These are phyloP conservation scores for Fallopia convolvulus DNA, from an alignment of 148 eudicot species.

Conservation along the genomic window DNA sequence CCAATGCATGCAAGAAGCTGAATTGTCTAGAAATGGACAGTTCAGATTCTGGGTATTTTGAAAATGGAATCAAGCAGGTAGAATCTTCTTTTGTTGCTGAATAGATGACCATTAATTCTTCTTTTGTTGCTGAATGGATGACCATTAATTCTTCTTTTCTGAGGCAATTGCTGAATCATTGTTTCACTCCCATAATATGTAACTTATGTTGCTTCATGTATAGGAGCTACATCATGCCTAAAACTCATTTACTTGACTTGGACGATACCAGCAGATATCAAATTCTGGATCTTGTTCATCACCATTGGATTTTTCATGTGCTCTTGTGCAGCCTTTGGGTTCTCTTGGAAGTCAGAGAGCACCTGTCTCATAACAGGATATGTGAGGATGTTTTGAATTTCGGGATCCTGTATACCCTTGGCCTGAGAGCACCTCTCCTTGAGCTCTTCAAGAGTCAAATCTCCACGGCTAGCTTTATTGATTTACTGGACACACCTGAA, in stretches of 20 bases:
- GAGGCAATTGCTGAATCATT: no score
- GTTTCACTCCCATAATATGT: no score
- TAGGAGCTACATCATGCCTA: no score
- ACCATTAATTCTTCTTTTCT: no score
- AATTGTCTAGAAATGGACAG: conserved; percentile 34
- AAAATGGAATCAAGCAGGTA: conserved; percentile 47
- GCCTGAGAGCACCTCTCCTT: conserved; percentile 84
- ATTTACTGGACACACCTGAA: conserved; percentile 78
- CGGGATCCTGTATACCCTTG: conserved; percentile 97
- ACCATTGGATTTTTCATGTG: conserved; percentile 82
- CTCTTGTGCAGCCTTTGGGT: conserved; percentile 82
- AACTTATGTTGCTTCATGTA: no score
- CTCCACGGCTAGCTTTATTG: conserved; percentile 90
- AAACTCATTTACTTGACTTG: conserved; percentile 47
- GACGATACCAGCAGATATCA: conserved; percentile 78
- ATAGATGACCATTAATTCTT: no score
- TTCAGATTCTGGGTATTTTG: conserved; percentile 71
- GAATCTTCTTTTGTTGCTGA: no score
- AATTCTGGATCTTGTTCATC: conserved; percentile 85
- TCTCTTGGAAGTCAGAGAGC: conserved; percentile 73
- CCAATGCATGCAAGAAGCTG: conserved; percentile 13
- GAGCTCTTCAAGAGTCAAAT: conserved; percentile 77
- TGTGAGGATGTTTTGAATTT: conserved; percentile 78
- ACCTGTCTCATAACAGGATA: conserved; percentile 99
- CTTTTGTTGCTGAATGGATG: no score